Evolutionary conservation across 176 grass and related monocot species (phyloP), one percentile per base, ranked within the genome.

Genomic region (Avena sativa): DNA sequence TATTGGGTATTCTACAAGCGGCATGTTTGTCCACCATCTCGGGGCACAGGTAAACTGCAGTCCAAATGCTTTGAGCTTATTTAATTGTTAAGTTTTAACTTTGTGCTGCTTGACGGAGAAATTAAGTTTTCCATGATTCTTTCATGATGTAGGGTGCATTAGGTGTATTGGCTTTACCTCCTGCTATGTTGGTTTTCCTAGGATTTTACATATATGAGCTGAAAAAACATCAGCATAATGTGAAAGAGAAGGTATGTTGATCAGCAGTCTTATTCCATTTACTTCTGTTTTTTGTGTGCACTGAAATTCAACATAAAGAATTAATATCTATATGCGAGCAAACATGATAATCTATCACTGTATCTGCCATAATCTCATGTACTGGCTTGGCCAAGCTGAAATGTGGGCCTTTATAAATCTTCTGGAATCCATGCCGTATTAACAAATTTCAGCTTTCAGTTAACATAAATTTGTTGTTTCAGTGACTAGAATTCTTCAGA

Each of bases 1-100:
- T 53, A 75, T 98, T 28, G 93, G 93, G 5, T 95, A 85, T 88
- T 87, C 93, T 76, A 87, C 91, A 65, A 98, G 95, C 40, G 95
- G 93, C 38, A 85, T 98, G 60, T 90, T 93, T 69, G 91, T 98
- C 65, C 91, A 92, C 38, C 80, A 90, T 86, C 83, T 98, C 17
- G 93, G 93, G 11, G 81, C 93, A 74, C 95, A 98, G 91, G 95
- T 95, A 36, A 50, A 76, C 80, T 21, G 52, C 16, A 12, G 11
- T 58, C 52, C 6, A 40, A 76, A 65, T 72, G 4, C 32, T 79
- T 86, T 16, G 52, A 53, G 3, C 10, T 65, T 79, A 40, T 73
- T 47, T 21, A 76, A 63, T 69, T 70, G 8, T 65, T 85, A 47
- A 78, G 16, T 74, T 89, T 40, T 9, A 65, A 17, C 36, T 82